Conservation (phyloP, 805 yeast species). For the Saturnispora silvae region DNA sequence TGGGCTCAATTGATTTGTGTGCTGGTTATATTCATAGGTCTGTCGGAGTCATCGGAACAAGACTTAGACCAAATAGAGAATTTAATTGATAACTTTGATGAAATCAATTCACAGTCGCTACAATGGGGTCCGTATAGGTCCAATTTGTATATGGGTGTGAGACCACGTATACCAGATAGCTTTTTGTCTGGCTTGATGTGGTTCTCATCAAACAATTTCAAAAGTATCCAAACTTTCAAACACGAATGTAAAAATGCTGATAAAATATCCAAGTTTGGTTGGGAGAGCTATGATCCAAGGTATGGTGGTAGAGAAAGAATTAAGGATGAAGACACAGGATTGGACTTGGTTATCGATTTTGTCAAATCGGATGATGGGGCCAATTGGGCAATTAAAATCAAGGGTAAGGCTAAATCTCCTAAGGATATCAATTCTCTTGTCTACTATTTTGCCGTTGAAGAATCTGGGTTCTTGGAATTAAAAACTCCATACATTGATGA, state of each 20-base stretch:
- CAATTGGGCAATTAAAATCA: conserved; percentile 73
- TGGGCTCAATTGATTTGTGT: no score
- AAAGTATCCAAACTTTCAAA: conserved; percentile 46
- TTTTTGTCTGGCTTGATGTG: conserved; percentile 78
- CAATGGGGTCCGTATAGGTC: conserved; percentile 94
- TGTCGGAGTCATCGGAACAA: no score
- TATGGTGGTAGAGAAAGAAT: conserved; percentile 75
- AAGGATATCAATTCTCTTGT: conserved; percentile 52
- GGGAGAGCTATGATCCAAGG: conserved; percentile 85
- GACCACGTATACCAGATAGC: conserved; percentile 72
- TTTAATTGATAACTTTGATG: conserved; percentile 20
- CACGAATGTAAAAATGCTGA: conserved; percentile 71
- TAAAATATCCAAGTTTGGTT: conserved; percentile 62
- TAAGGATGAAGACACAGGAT: conserved; percentile 51
- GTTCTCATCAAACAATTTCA: conserved; percentile 56
- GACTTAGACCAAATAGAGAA: not conserved
- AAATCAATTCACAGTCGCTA: conserved; percentile 38
- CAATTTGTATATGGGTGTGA: conserved; percentile 72
- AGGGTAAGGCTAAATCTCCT: conserved; percentile 49
- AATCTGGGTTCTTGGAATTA: conserved; percentile 35
- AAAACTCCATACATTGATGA: conserved; percentile 22
- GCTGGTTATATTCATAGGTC: no score
- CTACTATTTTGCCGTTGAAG: conserved; percentile 72
- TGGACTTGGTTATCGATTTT: conserved; percentile 60
- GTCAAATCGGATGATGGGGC: conserved; percentile 58